A percentile compares a stretch with the other conserved stretches of the same genome.
phyloP scores from a whole-genome alignment of 176 grass and related monocot species.

The Oryza glumipatula region DNA sequence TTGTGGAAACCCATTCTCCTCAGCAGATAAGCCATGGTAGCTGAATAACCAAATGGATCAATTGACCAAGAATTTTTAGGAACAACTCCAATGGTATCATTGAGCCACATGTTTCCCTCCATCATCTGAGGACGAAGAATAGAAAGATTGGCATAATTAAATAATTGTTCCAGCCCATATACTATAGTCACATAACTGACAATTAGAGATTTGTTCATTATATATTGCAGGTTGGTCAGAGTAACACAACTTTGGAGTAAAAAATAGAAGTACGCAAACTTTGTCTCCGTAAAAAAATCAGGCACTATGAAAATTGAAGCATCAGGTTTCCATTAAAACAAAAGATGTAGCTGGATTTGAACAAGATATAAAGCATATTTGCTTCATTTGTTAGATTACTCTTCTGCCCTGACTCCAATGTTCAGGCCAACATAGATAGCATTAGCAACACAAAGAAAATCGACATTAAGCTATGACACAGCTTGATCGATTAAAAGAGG shows the following conservation, averaged over 20 bases:
- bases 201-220: constrained; percentile 1
- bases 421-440: neutral
- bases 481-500: too few relatives aligned
- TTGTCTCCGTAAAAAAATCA: neutral
- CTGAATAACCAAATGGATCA: constrained; percentile 96
- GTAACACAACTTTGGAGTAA: neutral
- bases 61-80: constrained; percentile 99
- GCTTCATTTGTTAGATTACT: neutral
- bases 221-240: neutral
- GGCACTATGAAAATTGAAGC: constrained; percentile 1
- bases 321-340: neutral
- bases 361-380: neutral
- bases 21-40: constrained; percentile 94
- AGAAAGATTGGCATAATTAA: constrained; percentile 18
- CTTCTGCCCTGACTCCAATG: neutral
- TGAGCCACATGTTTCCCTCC: constrained; percentile 96
- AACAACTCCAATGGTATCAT: constrained; percentile 89
- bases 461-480: too few relatives aligned
- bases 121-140: constrained; percentile 68
- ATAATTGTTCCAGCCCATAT: constrained; percentile 23
- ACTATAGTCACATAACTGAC: neutral
- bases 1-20: constrained; percentile 95
- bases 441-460: too few relatives aligned
- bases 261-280: neutral
- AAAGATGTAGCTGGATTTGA: neutral